phyloP scores from a whole-genome alignment of 257 asterid species.

The Solanum infundibuliforme region DNA sequence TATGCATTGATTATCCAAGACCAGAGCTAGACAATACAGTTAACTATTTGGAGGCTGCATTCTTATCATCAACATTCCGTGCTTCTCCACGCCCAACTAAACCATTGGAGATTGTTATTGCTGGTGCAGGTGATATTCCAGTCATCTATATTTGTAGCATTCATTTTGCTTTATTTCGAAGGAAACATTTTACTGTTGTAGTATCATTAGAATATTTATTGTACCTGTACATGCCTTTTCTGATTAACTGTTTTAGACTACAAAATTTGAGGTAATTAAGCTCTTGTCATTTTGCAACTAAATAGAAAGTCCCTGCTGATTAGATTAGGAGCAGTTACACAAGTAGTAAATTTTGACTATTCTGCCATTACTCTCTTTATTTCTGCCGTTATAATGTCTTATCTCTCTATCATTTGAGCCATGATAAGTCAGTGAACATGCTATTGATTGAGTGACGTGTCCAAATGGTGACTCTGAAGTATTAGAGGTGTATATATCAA shows the following conservation, averaged over 20 bases:
- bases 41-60: conserved; percentile 85
- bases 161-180: background rate
- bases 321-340: background rate
- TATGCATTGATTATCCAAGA: conserved; percentile 83
- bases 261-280: background rate
- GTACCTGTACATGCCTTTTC: background rate
- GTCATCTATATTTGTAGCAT: background rate
- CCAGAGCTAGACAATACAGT: conserved; percentile 73
- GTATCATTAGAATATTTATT: background rate
- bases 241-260: background rate
- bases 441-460: background rate
- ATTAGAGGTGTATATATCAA: background rate
- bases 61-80: conserved; percentile 56
- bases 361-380: background rate
- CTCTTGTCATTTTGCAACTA: background rate
- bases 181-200: background rate
- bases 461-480: background rate
- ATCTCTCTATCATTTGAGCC: background rate
- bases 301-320: background rate
- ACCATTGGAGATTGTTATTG: conserved; percentile 78
- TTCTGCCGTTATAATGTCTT: background rate
- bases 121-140: conserved; percentile 72
- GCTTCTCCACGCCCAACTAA: conserved; percentile 63
- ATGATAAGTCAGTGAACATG: background rate
- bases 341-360: background rate